Base-by-base conservation (phyloP, 768 basidiomycete genomes). In the Steccherinum ochraceum region DNA sequence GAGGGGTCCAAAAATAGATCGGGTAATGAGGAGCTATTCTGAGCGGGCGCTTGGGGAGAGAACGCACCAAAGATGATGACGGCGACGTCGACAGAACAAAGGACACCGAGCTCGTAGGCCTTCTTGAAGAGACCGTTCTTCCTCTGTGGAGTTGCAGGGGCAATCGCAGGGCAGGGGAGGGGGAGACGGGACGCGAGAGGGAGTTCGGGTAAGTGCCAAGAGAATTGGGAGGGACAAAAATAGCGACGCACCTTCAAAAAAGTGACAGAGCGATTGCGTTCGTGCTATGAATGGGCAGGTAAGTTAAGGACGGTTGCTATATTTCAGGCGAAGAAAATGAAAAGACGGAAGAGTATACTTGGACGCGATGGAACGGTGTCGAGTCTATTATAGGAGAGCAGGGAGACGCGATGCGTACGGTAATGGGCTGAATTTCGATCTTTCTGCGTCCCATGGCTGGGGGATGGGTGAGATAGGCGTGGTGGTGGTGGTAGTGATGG, bases 61-160 rank as follows among this genome's bases (percentile, higher is more conserved):
- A 7, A 62, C 75, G 50, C 45, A 81, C 84, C 89, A 56, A 92
- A 90, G 65, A 92, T 88, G 65, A 91, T 86, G 64, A 92, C 88
- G 3, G 87, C 86, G 40, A 92, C 87, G 60, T 91, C 89, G 58
- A 91, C 89, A 12, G 86, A 89, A 65, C 89, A 92, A 40, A 91
- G 79, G 2, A 91, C 89, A n/a, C 88, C 89, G 54, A 92, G 84
- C 69, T 91, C 89, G 62, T 90, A 90, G 0, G 89, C 89, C 63
- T 91, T 91, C 69, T 91, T 90, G 83, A 92, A 91, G 56, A 92
- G 81, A 3, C 89, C 89, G 53, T 89, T 89, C 74, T 91, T 90
- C 60, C 89, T 81, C 89, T 91, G 70, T 42, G 12, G 53, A 59
- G 48, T 53, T 57, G 58, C 45, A 47, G 47, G 49, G 49, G 59